Evolutionary conservation across 2,329 filamentous ascomycete genomes (phyloP).

Genomic region (Amylocarpus encephaloides): DNA sequence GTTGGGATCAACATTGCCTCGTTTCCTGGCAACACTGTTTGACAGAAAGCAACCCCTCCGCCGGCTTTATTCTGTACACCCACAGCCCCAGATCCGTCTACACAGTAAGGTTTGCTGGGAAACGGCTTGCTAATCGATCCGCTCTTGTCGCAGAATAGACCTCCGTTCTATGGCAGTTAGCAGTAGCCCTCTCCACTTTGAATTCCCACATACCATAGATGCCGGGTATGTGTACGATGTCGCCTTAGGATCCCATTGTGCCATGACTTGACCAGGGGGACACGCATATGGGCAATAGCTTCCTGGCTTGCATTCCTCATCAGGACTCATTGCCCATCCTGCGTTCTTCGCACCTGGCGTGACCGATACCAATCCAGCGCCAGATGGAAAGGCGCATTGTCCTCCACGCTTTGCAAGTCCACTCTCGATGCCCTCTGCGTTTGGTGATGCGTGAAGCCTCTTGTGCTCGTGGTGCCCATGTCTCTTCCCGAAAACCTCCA

Average conservation of each 20-base stretch:
- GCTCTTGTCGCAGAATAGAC: slow-evolving; percentile 62
- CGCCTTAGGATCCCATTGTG: slow-evolving; percentile 69
- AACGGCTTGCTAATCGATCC: slow-evolving; percentile 67
- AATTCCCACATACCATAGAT: slow-evolving; percentile 57
- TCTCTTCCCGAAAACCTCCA: slow-evolving; percentile 24
- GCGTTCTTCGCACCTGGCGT: slow-evolving; percentile 59
- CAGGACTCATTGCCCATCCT: slow-evolving; percentile 75
- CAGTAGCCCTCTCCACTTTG: neutral
- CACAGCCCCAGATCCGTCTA: slow-evolving; percentile 60
- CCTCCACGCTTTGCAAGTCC: slow-evolving; percentile 24
- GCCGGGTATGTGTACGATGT: slow-evolving; percentile 59
- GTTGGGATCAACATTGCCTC: slow-evolving; percentile 80
- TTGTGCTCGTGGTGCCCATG: slow-evolving; percentile 22
- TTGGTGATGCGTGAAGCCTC: slow-evolving; percentile 21
- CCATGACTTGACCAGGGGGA: slow-evolving; percentile 67
- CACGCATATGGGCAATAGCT: slow-evolving; percentile 73
- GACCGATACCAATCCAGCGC: slow-evolving; percentile 60
- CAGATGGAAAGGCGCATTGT: slow-evolving; percentile 59
- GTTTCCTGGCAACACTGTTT: slow-evolving; percentile 72
- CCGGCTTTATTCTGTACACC: slow-evolving; percentile 60
- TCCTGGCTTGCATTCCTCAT: slow-evolving; percentile 60
- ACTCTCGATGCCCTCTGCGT: slow-evolving; percentile 16
- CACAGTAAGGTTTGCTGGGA: slow-evolving; percentile 60
- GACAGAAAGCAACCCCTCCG: slow-evolving; percentile 62
- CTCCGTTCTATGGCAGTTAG: slow-evolving; percentile 53